A percentile compares a stretch with the other conserved stretches of the same genome.
These are phyloP conservation scores for Ilex aquifolium DNA, from an alignment of 257 asterid species.

Conservation along the genomic window DNA sequence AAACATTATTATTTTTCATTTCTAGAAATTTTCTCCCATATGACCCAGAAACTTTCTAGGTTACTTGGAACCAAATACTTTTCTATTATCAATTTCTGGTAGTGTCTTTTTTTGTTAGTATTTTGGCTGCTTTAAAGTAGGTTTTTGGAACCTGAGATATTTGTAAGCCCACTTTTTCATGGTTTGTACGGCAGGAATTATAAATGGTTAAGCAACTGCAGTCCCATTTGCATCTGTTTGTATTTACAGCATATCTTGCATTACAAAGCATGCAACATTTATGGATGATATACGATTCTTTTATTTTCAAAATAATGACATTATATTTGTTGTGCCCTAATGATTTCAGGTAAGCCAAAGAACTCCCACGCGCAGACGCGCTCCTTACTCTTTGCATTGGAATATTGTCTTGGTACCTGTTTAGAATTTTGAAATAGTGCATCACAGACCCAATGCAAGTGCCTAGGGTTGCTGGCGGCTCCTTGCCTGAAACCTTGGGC, in stretches of 20 bases:
- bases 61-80: no score
- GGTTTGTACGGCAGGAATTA: background rate
- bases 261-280: background rate
- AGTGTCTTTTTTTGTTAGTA: no score
- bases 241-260: background rate
- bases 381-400: slow-evolving; percentile 9
- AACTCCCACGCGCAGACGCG: slow-evolving; percentile 3
- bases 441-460: slow-evolving; percentile 71
- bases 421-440: slow-evolving; percentile 15
- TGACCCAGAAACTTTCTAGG: no score
- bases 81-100: no score
- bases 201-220: background rate
- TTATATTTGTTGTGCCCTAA: slow-evolving; percentile 7
- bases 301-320: background rate
- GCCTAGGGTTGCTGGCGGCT: slow-evolving; percentile 54
- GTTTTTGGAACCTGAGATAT: no score
- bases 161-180: background rate
- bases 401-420: slow-evolving; percentile 1
- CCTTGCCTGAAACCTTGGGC: slow-evolving; percentile 63
- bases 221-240: background rate
- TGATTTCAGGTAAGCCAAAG: slow-evolving; percentile 47
- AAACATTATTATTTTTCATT: no score
- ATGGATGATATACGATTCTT: background rate
- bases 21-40: no score
- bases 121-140: no score